Percentiles rank a stretch among this genome's conserved stretches.
Evolutionary conservation across 2,329 filamentous ascomycete species (phyloP).

Genomic region (Helminthosporium solani): DNA sequence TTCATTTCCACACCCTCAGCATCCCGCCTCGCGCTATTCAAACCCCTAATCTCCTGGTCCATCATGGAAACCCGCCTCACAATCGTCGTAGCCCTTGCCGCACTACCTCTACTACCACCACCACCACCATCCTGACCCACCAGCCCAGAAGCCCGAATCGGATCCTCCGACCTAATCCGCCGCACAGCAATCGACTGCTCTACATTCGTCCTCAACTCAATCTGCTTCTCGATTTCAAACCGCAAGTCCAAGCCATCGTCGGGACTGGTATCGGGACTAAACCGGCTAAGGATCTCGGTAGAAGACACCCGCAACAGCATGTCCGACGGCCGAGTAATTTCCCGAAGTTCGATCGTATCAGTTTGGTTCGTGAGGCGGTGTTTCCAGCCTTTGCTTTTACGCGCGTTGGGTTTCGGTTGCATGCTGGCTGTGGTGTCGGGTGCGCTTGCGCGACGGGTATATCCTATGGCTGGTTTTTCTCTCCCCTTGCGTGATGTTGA

Average conservation of each 20-base stretch:
- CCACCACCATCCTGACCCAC: too few relatives aligned
- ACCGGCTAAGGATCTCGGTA: constrained; percentile 16
- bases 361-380: constrained; percentile 10
- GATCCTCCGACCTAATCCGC: constrained; percentile 13
- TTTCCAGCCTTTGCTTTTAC: constrained; percentile 22
- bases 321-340: not conserved
- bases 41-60: constrained; percentile 3
- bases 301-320: constrained; percentile 15
- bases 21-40: constrained; percentile 1
- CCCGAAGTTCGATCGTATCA: not conserved
- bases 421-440: constrained; percentile 14
- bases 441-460: constrained; percentile 19
- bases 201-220: constrained; percentile 8
- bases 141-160: constrained; percentile 10
- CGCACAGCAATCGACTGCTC: constrained; percentile 13
- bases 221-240: constrained; percentile 12
- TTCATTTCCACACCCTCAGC: not conserved
- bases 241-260: constrained; percentile 11
- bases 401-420: constrained; percentile 2
- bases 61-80: constrained; percentile 11
- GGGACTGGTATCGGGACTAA: constrained; percentile 23
- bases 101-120: constrained; percentile 2
- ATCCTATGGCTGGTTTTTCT: not conserved
- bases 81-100: constrained; percentile 6
- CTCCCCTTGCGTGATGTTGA: not conserved